Conservation (phyloP, 805 yeast species). For the Wickerhamomyces chambardii region DNA sequence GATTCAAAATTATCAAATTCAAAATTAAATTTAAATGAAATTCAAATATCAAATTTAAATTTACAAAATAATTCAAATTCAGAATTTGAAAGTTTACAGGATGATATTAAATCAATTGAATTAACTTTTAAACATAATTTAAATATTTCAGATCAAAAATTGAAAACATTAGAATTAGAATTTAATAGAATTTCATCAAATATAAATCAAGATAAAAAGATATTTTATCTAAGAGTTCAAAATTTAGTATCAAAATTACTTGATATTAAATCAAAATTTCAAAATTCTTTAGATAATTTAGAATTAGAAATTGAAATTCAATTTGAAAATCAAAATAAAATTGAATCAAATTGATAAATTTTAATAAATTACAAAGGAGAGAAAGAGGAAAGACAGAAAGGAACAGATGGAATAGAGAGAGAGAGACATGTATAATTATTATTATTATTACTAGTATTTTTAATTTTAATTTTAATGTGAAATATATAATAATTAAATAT, state of each 20-base stretch:
- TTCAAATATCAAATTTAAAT: conserved; percentile 43
- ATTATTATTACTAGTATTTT: no score
- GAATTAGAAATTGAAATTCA: conserved; percentile 21
- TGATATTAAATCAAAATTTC: conserved; percentile 59
- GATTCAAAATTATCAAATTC: conserved; percentile 45
- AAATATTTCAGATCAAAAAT: conserved; percentile 37
- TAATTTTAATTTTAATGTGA: no score
- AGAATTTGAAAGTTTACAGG: conserved; percentile 58
- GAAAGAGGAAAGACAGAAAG: no score
- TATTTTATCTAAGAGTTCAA: conserved; percentile 43
- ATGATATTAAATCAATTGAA: conserved; percentile 43
- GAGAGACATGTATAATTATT: no score
- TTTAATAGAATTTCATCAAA: conserved; percentile 39
- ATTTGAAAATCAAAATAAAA: no score
- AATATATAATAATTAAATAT: no score
- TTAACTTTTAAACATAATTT: conserved; percentile 39
- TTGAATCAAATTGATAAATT: no score
- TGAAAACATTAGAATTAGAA: conserved; percentile 42
- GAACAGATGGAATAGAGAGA: no score
- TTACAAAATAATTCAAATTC: conserved; percentile 45
- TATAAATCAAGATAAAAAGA: conserved; percentile 35
- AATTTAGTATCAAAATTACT: conserved; percentile 51
- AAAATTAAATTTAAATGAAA: conserved; percentile 45
- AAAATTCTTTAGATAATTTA: conserved; percentile 51
- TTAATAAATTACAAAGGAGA: no score